Conservation (phyloP, 75 land plant species). For the Larix kaempferi region DNA sequence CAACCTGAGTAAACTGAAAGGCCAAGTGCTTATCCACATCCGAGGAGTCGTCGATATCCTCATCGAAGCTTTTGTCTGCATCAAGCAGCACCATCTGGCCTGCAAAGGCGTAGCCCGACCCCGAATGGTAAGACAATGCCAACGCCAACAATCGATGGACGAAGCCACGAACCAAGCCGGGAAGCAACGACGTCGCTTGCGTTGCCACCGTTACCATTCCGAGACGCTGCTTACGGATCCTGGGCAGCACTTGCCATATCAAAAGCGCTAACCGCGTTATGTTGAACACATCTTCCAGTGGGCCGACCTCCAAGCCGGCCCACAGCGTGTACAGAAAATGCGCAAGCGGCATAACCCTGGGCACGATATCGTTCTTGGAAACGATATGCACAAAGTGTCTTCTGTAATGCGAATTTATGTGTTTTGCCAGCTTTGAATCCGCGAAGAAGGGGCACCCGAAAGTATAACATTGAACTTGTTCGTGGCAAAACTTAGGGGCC, state of each 20-base stretch:
- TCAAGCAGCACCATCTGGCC: slow-evolving; percentile 46
- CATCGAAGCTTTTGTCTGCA: slow-evolving; percentile 22
- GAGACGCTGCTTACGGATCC: slow-evolving; percentile 8
- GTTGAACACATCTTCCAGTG: slow-evolving; percentile 29
- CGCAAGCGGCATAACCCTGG: slow-evolving; percentile 51
- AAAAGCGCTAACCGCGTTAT: slow-evolving; percentile 24
- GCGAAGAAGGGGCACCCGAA: slow-evolving; percentile 54
- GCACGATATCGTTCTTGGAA: slow-evolving; percentile 37
- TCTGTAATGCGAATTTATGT: slow-evolving; percentile 36
- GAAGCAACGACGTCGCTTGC: slow-evolving; percentile 34
- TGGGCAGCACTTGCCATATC: background rate
- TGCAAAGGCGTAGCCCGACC: slow-evolving; percentile 39
- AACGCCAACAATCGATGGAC: slow-evolving; percentile 38
- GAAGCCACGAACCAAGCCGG: slow-evolving; percentile 27
- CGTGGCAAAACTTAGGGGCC: slow-evolving; percentile 41
- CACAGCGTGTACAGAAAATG: slow-evolving; percentile 42
- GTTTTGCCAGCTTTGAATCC: slow-evolving; percentile 32
- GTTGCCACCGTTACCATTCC: slow-evolving; percentile 15
- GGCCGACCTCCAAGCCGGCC: slow-evolving; percentile 40
- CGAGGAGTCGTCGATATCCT: background rate
- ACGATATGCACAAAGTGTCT: slow-evolving; percentile 46
- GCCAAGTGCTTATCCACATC: slow-evolving; percentile 15
- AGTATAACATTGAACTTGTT: slow-evolving; percentile 46
- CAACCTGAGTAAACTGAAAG: slow-evolving; percentile 26
- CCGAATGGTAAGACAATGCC: slow-evolving; percentile 36